Conservation (phyloP, 73 alveolate species). For the Paramecium pentaurelia region DNA sequence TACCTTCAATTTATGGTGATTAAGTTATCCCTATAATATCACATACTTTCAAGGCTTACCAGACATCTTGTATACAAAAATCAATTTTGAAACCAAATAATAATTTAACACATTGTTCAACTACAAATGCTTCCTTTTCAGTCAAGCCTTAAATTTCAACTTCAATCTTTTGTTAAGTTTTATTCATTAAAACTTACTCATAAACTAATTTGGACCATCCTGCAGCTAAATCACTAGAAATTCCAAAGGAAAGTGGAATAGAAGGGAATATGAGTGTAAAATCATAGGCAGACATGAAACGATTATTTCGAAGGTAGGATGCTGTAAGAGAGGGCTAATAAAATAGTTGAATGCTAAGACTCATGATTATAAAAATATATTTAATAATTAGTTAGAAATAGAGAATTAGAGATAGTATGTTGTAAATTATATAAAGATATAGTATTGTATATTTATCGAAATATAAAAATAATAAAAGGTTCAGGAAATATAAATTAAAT, state of each 20-base stretch:
- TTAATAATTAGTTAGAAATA: background rate
- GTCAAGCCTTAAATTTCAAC: slow-evolving; percentile 27
- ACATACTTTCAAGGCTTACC: slow-evolving; percentile 13
- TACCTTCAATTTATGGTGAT: background rate
- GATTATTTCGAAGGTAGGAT: background rate
- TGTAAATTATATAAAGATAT: background rate
- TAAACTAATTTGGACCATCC: slow-evolving; percentile 36
- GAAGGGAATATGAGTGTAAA: background rate
- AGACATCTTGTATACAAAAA: background rate
- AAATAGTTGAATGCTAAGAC: background rate
- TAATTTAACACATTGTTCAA: slow-evolving; percentile 36
- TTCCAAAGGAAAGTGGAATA: slow-evolving; percentile 8
- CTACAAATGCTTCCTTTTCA: slow-evolving; percentile 27
- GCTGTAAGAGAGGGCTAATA: slow-evolving; percentile 29
- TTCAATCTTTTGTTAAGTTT: background rate
- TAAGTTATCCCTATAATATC: background rate
- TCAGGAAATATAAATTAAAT: background rate
- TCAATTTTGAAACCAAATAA: slow-evolving; percentile 46
- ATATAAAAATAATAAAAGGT: background rate
- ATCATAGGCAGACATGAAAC: slow-evolving; percentile 30
- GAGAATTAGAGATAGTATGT: background rate
- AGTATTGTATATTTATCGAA: background rate
- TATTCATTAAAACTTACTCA: slow-evolving; percentile 22
- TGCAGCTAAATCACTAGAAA: slow-evolving; percentile 14
- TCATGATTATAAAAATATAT: background rate